Evolutionary conservation across 1,284 basidiomycete species (phyloP), one percentile per base, ranked within the genome.

Genomic region (Pseudozyma tsukubaensis): DNA sequence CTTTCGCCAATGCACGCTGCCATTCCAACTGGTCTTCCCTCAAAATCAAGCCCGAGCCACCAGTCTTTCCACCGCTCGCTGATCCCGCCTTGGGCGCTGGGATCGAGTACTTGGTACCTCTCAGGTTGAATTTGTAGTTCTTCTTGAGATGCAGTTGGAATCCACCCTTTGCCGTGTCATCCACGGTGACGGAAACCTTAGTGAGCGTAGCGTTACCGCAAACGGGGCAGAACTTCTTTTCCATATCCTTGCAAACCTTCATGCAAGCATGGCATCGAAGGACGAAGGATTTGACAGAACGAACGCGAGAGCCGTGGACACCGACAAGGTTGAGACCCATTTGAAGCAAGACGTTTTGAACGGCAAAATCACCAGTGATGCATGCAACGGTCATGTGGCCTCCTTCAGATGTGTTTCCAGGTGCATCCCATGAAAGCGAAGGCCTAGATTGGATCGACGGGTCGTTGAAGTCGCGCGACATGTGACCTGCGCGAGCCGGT

Each of bases 261-360:
- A 95, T 98, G 86, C 97, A 99, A 16, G 94, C 97, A 86, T 99
- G 97, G 86, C 97, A 99, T 62, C 97, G 87, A 72, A 99, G 86
- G 1, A 98, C 94, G 93, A 94, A 99, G 70, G 91, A 97, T 86
- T 96, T 94, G 35, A 99, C 91, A 76, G 90, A 92, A 74, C 92
- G 89, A 69, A 99, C 96, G 77, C 90, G 89, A 86, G 92, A 93
- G 9, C 97, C 97, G 76, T 95, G 94, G 18, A 92, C 89, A 14
- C 94, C 92, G n/a, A 99, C 91, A 32, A 99, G 88, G 70, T 91
- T 92, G 59, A 99, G 86, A 0, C 93, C 92, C 92, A 99, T 97
- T 84, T 97, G 95, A 56, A 99, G 86, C 64, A 97, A 86, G 13
- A 99, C 94, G 83, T 99, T 99, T 86, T 99, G 97, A 89, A 99